Percentiles rank a stretch among this genome's conserved stretches.
These are phyloP conservation scores for Apiospora aurea DNA, from an alignment of 2,329 filamentous ascomycete species.

Conservation along the genomic window DNA sequence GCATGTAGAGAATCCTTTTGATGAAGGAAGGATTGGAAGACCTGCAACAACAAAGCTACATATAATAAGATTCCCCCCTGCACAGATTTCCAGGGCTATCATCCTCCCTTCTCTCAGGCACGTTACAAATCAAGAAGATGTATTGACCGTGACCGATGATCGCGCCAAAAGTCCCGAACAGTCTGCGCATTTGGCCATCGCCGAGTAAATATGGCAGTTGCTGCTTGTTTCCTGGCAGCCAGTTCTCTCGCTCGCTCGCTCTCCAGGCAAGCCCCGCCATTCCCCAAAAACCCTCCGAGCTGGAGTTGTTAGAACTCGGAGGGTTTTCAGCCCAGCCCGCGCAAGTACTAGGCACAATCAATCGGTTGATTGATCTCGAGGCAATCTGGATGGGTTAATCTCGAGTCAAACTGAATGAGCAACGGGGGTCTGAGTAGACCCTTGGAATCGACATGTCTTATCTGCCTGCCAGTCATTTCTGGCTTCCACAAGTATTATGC, in stretches of 20 bases:
- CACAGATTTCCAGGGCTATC: background rate
- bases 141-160: background rate
- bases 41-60: background rate
- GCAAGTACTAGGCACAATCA: background rate
- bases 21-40: background rate
- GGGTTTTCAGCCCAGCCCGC: background rate
- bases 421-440: background rate
- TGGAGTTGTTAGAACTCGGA: background rate
- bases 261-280: background rate
- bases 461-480: background rate
- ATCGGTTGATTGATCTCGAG: background rate
- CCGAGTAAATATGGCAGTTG: background rate
- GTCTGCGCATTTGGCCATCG: too few species aligned
- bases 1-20: background rate
- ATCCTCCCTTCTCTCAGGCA: background rate
- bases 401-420: too few species aligned
- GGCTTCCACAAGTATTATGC: background rate
- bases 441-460: background rate
- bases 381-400: background rate
- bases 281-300: slow-evolving; percentile 1
- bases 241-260: background rate
- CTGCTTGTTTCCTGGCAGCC: background rate
- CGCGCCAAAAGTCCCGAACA: too few species aligned
- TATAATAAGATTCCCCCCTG: background rate
- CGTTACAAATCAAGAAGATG: background rate